These are phyloP conservation scores for Peniophora sp. DNA, from an alignment of 1,284 basidiomycete species.

Conservation along the genomic window DNA sequence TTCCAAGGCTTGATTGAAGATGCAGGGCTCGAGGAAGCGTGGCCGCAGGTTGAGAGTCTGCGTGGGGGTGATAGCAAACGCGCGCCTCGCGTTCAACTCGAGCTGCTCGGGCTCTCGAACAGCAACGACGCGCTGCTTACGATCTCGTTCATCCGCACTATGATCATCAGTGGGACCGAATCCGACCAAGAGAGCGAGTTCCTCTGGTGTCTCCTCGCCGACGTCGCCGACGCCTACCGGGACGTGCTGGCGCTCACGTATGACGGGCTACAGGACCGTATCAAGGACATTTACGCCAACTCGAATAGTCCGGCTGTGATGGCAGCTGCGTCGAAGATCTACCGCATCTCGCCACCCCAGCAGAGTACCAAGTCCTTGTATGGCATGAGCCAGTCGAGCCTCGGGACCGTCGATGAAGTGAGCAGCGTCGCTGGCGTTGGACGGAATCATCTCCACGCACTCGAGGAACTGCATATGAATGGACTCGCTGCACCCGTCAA, in stretches of 20 bases:
- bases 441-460: constrained; percentile 40
- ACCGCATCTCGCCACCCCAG: constrained; percentile 51
- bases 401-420: constrained; percentile 54
- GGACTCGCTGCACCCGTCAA: constrained; percentile 62
- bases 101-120: constrained; percentile 61
- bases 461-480: constrained; percentile 66
- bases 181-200: constrained; percentile 81
- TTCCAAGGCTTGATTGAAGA: constrained; percentile 58
- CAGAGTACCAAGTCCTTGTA: constrained; percentile 23
- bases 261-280: constrained; percentile 70
- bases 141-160: constrained; percentile 70
- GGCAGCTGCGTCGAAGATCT: constrained; percentile 64
- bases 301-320: constrained; percentile 71
- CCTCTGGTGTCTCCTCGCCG: constrained; percentile 69
- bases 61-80: constrained; percentile 41
- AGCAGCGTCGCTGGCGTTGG: constrained; percentile 27
- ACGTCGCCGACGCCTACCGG: constrained; percentile 65
- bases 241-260: constrained; percentile 76
- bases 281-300: constrained; percentile 70
- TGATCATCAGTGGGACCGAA: constrained; percentile 72
- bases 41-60: constrained; percentile 27
- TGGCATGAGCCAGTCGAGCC: constrained; percentile 54
- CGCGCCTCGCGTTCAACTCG: constrained; percentile 46
- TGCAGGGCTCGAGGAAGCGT: constrained; percentile 47
- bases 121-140: constrained; percentile 62